Base-by-base conservation (phyloP, 176 grass and related monocot genomes). In the Cocos nucifera region DNA sequence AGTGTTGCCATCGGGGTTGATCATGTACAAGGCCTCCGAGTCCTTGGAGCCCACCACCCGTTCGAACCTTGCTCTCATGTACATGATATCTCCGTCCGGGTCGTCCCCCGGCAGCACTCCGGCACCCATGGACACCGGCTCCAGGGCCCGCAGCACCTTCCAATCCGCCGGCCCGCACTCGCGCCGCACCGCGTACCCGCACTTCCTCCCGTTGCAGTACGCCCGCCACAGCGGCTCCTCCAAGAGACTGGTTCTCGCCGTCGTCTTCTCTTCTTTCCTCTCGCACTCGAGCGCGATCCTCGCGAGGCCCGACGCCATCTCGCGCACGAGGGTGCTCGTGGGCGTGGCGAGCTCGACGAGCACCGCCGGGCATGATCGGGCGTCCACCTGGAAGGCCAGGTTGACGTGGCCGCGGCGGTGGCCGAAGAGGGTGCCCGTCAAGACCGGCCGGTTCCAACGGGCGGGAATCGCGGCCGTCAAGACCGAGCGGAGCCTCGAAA, bases 221-320 rank as follows among this genome's bases (percentile, higher is more conserved):
- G 93, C 81, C 3, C 84, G 83, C 93, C 93, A 98, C 61, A 76
- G 69, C 19, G 84, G 84, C 57, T 92, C 93, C 59, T 92, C 84
- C 24, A 83, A 29, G 52, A 98, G 54, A 14, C 35, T 14, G 2
- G 35, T 9, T 44, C 35, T 44, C 0, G 35, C 9, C 9, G 35
- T 14, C 2, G 35, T 44, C 35, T 44, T 44, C 9, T 44, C 35
- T 14, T 44, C 35, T 44, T 14, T 44, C 3, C 35, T 9, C 35
- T 83, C 81, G 81, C 84, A 97, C 73, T 91, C 93, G 66, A 97
- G 84, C 9, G 93, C 87, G 62, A 97, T 89, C 28, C 93, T 74
- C 6, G 91, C 87, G 62, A 97, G 87, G 30, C 87, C 93, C 0
- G 93, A 97, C 51, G 93, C 79, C 93, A 97, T 97, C 93, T 97